Evolutionary conservation across 371 early-diverging fungal species (phyloP).

Genomic region (Batkoa obscura): DNA sequence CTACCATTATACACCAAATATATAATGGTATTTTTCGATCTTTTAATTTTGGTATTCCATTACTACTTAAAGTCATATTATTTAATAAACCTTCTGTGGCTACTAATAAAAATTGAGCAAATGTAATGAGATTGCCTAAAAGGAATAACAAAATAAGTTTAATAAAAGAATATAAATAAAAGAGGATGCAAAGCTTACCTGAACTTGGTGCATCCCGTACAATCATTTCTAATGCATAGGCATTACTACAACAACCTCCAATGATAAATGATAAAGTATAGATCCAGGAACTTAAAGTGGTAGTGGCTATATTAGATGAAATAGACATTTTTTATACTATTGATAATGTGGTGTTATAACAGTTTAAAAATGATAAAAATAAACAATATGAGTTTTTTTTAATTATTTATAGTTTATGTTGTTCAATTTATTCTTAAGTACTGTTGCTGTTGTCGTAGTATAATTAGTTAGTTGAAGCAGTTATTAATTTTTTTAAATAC

Average conservation of each 20-base stretch:
- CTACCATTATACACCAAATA: slow-evolving; percentile 56
- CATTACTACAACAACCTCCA: slow-evolving; percentile 82
- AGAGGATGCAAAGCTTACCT: background rate
- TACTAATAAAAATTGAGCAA: slow-evolving; percentile 64
- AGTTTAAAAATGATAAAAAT: no score
- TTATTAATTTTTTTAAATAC: no score
- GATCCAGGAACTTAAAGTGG: slow-evolving; percentile 12
- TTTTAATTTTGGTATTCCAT: slow-evolving; percentile 28
- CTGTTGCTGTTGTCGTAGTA: no score
- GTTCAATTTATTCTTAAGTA: no score
- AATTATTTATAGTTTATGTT: no score
- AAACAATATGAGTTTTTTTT: no score
- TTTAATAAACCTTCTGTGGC: slow-evolving; percentile 44
- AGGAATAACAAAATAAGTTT: background rate
- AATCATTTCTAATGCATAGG: slow-evolving; percentile 59
- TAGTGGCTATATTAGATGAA: no score
- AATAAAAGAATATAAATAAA: slow-evolving; percentile 2
- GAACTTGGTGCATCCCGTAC: slow-evolving; percentile 25
- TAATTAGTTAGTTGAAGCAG: no score
- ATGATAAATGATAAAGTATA: slow-evolving; percentile 47
- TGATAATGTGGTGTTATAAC: no score
- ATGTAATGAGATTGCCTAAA: slow-evolving; percentile 56
- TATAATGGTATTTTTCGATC: slow-evolving; percentile 41
- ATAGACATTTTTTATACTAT: no score
- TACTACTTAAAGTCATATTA: slow-evolving; percentile 29